Evolutionary conservation across 306 rosid species (phyloP).

Genomic region (Biancaea sappan): DNA sequence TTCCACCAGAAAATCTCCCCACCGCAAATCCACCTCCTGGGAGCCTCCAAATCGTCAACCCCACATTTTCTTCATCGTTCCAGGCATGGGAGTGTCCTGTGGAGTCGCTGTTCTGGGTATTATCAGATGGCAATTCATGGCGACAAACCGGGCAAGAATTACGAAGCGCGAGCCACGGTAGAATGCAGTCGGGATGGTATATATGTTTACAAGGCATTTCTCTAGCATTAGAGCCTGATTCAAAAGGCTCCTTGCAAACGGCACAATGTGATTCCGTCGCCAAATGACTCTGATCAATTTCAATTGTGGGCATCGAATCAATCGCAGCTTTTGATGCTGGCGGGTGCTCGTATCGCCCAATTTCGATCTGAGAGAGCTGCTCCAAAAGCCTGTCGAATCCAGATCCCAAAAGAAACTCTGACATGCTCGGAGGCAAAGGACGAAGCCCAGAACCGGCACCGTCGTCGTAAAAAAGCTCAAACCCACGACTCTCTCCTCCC

Average conservation of each 20-base stretch:
- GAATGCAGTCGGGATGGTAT: slow-evolving; percentile 76
- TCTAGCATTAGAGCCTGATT: slow-evolving; percentile 50
- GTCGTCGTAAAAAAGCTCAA: slow-evolving; percentile 76
- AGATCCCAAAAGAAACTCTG: slow-evolving; percentile 81
- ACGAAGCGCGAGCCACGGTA: slow-evolving; percentile 80
- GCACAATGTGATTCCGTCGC: slow-evolving; percentile 66
- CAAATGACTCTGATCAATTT: slow-evolving; percentile 48
- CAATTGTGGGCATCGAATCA: slow-evolving; percentile 72
- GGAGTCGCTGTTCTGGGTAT: not conserved
- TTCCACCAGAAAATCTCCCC: slow-evolving; percentile 70
- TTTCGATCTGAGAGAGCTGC: slow-evolving; percentile 74
- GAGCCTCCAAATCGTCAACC: slow-evolving; percentile 87
- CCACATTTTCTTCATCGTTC: slow-evolving; percentile 54
- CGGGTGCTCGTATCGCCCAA: slow-evolving; percentile 60
- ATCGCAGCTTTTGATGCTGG: slow-evolving; percentile 80
- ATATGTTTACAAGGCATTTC: slow-evolving; percentile 92
- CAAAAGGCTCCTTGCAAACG: slow-evolving; percentile 73
- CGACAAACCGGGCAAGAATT: slow-evolving; percentile 95
- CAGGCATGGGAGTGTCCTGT: not conserved
- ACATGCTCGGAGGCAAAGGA: slow-evolving; percentile 78
- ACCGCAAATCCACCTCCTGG: slow-evolving; percentile 92
- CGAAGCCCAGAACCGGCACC: slow-evolving; percentile 75
- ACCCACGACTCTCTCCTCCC: slow-evolving; percentile 65
- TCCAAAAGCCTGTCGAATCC: slow-evolving; percentile 78
- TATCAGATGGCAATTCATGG: slow-evolving; percentile 61